Conservation (phyloP, 2,329 filamentous ascomycete species). For the Botrytis porri region DNA sequence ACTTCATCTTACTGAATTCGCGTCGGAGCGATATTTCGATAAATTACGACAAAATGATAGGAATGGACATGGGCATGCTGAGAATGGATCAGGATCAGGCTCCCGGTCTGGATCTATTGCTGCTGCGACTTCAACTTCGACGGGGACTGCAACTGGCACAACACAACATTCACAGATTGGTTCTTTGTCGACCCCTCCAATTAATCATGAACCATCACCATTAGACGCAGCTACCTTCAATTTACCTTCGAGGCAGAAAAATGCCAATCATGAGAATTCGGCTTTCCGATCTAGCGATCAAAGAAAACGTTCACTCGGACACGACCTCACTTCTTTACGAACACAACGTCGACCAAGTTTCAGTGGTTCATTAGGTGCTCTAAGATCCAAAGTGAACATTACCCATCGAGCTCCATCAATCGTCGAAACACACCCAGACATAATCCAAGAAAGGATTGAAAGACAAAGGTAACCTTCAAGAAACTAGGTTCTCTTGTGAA, state of each 20-base stretch:
- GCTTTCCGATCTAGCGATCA: constrained; percentile 34
- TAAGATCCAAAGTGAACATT: constrained; percentile 35
- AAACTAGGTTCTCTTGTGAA: neutral
- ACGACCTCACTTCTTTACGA: constrained; percentile 35
- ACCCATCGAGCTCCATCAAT: constrained; percentile 34
- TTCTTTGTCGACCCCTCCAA: constrained; percentile 13
- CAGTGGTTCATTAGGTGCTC: constrained; percentile 35
- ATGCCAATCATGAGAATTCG: constrained; percentile 25
- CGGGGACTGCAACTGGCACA: constrained; percentile 27
- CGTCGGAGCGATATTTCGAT: constrained; percentile 61
- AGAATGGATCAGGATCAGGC: constrained; percentile 23
- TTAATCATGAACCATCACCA: constrained; percentile 19
- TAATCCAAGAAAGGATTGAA: constrained; percentile 30
- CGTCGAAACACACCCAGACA: constrained; percentile 33
- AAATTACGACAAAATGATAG: constrained; percentile 56
- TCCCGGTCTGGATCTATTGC: neutral
- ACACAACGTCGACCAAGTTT: constrained; percentile 37
- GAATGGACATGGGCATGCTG: constrained; percentile 40
- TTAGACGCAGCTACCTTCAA: constrained; percentile 32
- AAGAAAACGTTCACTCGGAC: constrained; percentile 38
- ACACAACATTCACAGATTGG: constrained; percentile 29
- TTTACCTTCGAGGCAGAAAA: constrained; percentile 33
- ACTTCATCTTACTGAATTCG: constrained; percentile 63
- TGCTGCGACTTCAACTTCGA: neutral
- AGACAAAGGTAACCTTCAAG: constrained; percentile 26